Evolutionary conservation across 805 yeast genomes (phyloP), one percentile per base, ranked within the genome.

Genomic region (Wickerhamiella azyma): DNA sequence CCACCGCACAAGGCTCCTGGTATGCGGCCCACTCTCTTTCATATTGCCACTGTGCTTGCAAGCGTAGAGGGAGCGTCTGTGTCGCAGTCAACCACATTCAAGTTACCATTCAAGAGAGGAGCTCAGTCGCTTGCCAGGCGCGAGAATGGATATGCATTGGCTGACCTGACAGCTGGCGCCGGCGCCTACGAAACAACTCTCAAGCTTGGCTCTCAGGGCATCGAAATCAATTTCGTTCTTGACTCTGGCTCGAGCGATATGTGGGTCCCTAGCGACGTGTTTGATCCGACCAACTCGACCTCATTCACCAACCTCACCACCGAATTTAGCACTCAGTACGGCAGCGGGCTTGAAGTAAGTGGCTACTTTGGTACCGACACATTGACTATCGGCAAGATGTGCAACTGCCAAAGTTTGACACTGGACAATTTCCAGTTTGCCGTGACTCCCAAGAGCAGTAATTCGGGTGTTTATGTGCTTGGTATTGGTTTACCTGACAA

Each of bases 201-300:
- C 5, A 49, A 58, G 19, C 50, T 81, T 16, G 88, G 92, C 4
- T 72, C 83, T 0, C 71, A 77, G 1, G 55, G 66, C 1, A 79
- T 78, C 53, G 58, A 64, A 13, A 65, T 80, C 5, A 66, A 65
- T 7, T 75, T 79, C 11, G 58, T 77, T 26, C 58, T 81, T 9
- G 89, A 81, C 54, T 80, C 88, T 1, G 88, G 88, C 1, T 77
- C 85, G 0, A 69, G 81, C 1, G 88, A 81, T 58, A 57, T 79
- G 37, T 79, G 84, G 84, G 72, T 79, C 2, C 45, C 45, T 9
- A n/a, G 14, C 16, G 33, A 30, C 16, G 8, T 13, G 8, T 30
- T 30, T n/a, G 16, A 30, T 13, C 8, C 14, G 5, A 30, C 11
- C 33, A 30, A 6, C 33, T 58, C 63, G 2, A 47, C 50, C 26